Percentiles rank a stretch among this genome's conserved stretches.
phyloP scores from a whole-genome alignment of 2,329 filamentous ascomycete genomes.

The Lasiodiplodia citricola region DNA sequence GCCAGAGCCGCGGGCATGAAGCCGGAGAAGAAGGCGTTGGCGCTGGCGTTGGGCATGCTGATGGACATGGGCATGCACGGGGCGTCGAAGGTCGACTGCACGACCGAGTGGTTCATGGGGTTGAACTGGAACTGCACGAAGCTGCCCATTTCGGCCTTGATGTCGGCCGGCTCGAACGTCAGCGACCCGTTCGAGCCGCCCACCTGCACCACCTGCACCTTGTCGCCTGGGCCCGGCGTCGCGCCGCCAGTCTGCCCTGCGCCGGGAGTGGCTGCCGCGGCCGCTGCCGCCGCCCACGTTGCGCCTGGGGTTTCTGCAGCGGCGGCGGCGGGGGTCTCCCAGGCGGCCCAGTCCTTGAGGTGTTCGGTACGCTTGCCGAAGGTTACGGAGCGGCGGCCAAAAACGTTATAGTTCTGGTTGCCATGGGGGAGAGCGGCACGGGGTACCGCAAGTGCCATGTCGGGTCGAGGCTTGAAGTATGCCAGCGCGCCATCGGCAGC shows the following conservation, averaged over 20 bases:
- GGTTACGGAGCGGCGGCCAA: background rate
- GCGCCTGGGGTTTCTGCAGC: background rate
- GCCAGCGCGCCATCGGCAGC: constrained; percentile 9
- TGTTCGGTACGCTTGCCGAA: constrained; percentile 1
- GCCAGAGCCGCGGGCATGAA: constrained; percentile 60
- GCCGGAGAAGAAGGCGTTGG: constrained; percentile 65
- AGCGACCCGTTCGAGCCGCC: constrained; percentile 59
- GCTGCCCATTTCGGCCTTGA: constrained; percentile 67
- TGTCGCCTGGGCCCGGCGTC: background rate
- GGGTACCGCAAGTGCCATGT: constrained; percentile 20
- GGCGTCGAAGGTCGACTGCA: constrained; percentile 74
- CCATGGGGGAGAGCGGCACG: constrained; percentile 21
- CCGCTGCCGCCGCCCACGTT: background rate
- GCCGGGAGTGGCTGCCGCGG: background rate
- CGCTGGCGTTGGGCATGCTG: constrained; percentile 48
- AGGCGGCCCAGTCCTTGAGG: background rate
- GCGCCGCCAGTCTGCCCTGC: background rate
- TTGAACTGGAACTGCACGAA: constrained; percentile 61
- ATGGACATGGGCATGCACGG: constrained; percentile 69
- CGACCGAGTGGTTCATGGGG: constrained; percentile 75
- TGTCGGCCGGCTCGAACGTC: constrained; percentile 68
- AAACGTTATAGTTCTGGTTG: background rate
- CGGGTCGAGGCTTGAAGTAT: constrained; percentile 4
- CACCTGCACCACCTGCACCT: constrained; percentile 70
- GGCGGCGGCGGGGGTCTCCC: background rate